Evolutionary conservation across 2,329 filamentous ascomycete species (phyloP), one percentile per base, ranked within the genome.

Genomic region (Colletotrichum truncatum): DNA sequence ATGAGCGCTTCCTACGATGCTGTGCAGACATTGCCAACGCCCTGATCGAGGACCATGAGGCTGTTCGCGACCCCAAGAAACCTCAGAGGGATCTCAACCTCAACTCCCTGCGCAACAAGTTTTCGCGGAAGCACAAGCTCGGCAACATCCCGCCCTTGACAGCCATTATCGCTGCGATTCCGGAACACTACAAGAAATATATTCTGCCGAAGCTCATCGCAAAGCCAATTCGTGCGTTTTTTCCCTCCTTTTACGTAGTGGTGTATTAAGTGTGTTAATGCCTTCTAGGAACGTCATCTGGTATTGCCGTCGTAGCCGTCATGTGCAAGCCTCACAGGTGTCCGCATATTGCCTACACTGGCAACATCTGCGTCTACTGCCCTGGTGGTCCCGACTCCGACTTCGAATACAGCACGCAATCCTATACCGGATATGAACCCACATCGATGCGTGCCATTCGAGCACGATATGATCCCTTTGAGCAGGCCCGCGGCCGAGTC

Each of bases 171-270:
- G 93, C 96, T 58, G 96, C 96, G 9, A 95, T 99, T 34, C 97
- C 97, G n/a, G 96, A 99, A 77, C 94, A 98, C 77, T 98, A 98
- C 82, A 99, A 98, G 84, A 99, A 98, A 82, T 98, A 98, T 74
- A 98, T 99, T 67, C 81, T 98, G 67, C 96, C 94, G 18, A 97
- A 97, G 80, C 84, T 99, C 68, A 94, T 99, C 72, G 96, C 97
- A 25, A 99, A 99, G 80, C 96, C 96, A 2, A 98, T 99, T 66
- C 87, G 93, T 91, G 85, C 73, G 86, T 82, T 11, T 39, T 21
- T 16, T 9, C 23, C 16, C 7, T 5, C 4, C 16, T 1, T 2
- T 4, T 1, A 9, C 9, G 2, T 9, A 10, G 16, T 2, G 18
- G 10, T 9, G 16, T 9, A 25, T 23, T 49, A 16, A 62, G 6